Evolutionary conservation across 208 protist genomes (phyloP), one percentile per base, ranked within the genome.

Genomic region (Crithidia brevicula): DNA sequence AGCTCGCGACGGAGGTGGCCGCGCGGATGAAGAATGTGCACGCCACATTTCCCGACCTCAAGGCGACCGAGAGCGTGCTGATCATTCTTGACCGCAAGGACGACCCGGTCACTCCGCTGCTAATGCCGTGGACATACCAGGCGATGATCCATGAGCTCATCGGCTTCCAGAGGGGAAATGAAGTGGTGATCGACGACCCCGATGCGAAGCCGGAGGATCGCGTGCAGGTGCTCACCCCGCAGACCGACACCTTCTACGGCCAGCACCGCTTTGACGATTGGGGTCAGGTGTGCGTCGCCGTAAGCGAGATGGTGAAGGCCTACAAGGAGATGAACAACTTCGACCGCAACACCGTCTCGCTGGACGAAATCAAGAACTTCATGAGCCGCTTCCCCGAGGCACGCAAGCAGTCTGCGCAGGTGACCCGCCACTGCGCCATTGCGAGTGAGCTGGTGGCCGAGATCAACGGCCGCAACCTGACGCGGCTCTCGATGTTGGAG

Each of bases 61-160:
- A 81, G 67, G 75, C 86, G 22, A 81, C 81, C 15, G 91, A 96
- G 33, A 91, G 82, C n/a, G 82, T 96, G 15, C 77, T 96, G 25
- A 50, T 96, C 22, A 78, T 97, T 49, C 53, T 96, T 6, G 89
- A 97, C 65, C 86, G 93, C 61, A 86, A 79, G 77, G 91, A 96
- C 67, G 98, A 99, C 74, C 97, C 97, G 13, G 74, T 99, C 4
- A 99, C 98, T 3, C 98, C 98, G 42, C 82, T 99, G 45, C 85
- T 99, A 25, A 98, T 88, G 62, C 97, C 99, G 68, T 99, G 98
- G 98, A 99, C 98, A 16, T 99, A 99, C 82, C 97, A 99, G 82
- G 96, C 98, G 10, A 99, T 99, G 98, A 93, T 99, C 49, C 97
- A 99, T 76, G 98, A 99, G 77, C 79, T 99, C 38, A 77, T 99